Evolutionary conservation across 73 alveolate species (phyloP).

Genomic region (Paramecium caudatum): DNA sequence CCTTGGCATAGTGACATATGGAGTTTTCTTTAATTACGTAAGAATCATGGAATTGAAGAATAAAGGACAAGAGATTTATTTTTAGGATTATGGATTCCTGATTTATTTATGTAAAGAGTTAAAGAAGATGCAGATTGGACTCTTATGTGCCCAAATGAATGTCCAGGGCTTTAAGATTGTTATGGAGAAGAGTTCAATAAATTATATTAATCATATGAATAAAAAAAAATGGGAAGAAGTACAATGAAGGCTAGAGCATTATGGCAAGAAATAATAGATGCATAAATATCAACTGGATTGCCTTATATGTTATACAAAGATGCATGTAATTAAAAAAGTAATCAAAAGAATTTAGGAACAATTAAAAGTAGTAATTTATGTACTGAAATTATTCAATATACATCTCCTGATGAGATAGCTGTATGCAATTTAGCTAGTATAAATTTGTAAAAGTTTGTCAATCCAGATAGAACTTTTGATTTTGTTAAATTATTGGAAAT

Average conservation of each 20-base stretch:
- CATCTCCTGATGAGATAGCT: constrained; percentile 95
- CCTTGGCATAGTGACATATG: constrained; percentile 99
- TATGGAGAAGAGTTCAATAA: constrained; percentile 94
- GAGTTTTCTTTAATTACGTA: constrained; percentile 92
- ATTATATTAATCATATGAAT: constrained; percentile 87
- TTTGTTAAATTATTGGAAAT: constrained; percentile 90
- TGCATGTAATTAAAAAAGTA: constrained; percentile 90
- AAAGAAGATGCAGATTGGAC: constrained; percentile 95
- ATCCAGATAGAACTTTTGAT: constrained; percentile 84
- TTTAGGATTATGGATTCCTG: constrained; percentile 97
- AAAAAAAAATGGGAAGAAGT: constrained; percentile 87
- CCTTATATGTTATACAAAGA: constrained; percentile 98
- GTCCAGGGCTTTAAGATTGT: constrained; percentile 79
- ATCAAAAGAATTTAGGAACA: constrained; percentile 96
- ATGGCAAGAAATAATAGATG: constrained; percentile 93
- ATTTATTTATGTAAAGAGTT: constrained; percentile 96
- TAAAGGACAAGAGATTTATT: constrained; percentile 96
- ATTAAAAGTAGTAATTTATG: constrained; percentile 96
- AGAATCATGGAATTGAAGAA: constrained; percentile 96
- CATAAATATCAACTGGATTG: constrained; percentile 94
- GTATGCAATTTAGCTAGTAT: constrained; percentile 98
- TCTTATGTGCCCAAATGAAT: constrained; percentile 97
- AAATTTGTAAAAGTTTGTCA: constrained; percentile 87
- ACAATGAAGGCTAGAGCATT: constrained; percentile 92
- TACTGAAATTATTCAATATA: constrained; percentile 95